Evolutionary conservation across 495 filamentous ascomycete genomes (phyloP).

Genomic region (Hypoxylon cercidicola): DNA sequence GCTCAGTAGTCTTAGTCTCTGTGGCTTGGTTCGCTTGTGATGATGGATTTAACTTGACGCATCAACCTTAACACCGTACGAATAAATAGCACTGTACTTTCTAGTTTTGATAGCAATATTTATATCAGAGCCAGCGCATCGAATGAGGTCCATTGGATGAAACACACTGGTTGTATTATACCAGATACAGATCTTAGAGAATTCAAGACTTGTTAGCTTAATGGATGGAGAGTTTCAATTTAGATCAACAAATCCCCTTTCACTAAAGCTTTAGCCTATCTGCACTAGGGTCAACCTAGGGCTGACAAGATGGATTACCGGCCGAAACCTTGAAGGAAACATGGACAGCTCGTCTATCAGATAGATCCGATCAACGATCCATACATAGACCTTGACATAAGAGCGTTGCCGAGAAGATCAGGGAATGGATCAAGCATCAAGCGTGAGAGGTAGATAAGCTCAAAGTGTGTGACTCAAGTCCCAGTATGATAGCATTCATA

Average conservation of each 20-base stretch:
- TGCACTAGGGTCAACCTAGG: background rate
- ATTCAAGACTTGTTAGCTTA: constrained; percentile 2
- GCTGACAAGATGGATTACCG: constrained; percentile 15
- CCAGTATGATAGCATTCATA: too few relatives aligned
- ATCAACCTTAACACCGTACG: constrained; percentile 24
- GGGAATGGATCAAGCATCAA: too few relatives aligned
- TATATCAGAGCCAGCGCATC: constrained; percentile 7
- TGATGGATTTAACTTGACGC: constrained; percentile 17
- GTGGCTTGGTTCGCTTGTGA: constrained; percentile 40
- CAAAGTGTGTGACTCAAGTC: too few relatives aligned
- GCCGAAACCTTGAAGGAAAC: constrained; percentile 28
- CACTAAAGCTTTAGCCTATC: constrained; percentile 17
- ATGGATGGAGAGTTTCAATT: constrained; percentile 8
- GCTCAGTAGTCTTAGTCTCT: constrained; percentile 23
- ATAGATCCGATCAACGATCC: too few relatives aligned
- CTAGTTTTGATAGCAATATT: constrained; percentile 12
- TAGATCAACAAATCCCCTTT: constrained; percentile 8
- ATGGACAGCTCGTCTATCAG: background rate
- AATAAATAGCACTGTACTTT: constrained; percentile 5
- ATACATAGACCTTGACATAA: constrained; percentile 17
- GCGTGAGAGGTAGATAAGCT: too few relatives aligned
- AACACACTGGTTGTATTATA: constrained; percentile 12
- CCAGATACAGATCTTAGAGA: background rate
- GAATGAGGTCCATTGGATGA: constrained; percentile 19
- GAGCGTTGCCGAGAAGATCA: constrained; percentile 1